Evolutionary conservation across 345 rosid species (phyloP), one percentile per base, ranked within the genome.

Genomic region (Syzygium aqueum): DNA sequence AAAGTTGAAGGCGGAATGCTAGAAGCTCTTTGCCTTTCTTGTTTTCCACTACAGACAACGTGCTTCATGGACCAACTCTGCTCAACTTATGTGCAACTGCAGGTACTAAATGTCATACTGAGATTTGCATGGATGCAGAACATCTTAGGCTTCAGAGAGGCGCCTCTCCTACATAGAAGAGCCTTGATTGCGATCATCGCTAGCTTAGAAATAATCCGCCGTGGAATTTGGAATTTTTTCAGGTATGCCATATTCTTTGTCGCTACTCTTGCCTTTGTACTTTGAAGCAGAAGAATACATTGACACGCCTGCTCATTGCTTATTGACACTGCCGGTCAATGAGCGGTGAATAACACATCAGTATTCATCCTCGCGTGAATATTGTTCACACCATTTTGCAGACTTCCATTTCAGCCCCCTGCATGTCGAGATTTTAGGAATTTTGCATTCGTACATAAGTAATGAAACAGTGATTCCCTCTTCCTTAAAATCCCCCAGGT

Each of bases 151-250:
- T 87, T 94, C 19, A 93, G 85, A 87, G 90, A 91, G 33, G 89
- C 91, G 51, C 94, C 95, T 7, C 91, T 92, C 88, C 87, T 95
- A 87, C 99, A 94, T 53, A 78, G 86, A 65, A 91, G 89, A 88
- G 96, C 95, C 85, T 87, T 96, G 80, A 89, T 51, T 84, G 94
- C 94, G 59, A 87, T 95, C 85, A 88, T 96, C 87, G 94, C 93
- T 5, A 53, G 93, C 90, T 89, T 95, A 87, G 99, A 96, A 93
- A 95, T 96, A 87, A 78, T 95, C 85, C 95, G 99, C 11, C 95
- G 99, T 19, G 99, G 99, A 61, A 93, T 96, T 53, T 96, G 99
- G 98, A 95, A 95, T 90, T 96, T 96, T 85, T 96, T 96, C 94
- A 95, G 99, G 99, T 96, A 89, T 15, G 37, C 15, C 30, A 8